Conservation (phyloP, 257 asterid genomes). For the Verbena officinalis region DNA sequence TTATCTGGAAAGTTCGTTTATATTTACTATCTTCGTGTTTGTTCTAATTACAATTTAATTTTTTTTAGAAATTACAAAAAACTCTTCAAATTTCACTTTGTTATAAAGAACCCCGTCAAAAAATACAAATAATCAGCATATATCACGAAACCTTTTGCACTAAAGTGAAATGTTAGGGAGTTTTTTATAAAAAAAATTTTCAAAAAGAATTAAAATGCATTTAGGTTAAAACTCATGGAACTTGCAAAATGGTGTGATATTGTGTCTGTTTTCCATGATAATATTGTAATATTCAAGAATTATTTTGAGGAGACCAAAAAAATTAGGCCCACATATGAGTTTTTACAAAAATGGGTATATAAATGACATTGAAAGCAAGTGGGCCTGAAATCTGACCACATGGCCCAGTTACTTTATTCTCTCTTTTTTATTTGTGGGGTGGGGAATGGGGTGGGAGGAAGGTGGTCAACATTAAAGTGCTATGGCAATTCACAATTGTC, state of each 20-base stretch:
- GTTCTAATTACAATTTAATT: too few species aligned
- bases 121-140: too few species aligned
- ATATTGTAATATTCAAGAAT: conserved; percentile 2
- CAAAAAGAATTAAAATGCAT: too few species aligned
- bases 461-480: neutral
- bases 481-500: conserved; percentile 10
- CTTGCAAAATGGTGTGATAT: neutral
- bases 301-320: conserved; percentile 11
- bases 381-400: conserved; percentile 24
- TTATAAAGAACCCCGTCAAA: too few species aligned
- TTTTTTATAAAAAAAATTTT: too few species aligned
- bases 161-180: too few species aligned
- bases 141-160: too few species aligned
- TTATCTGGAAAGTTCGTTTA: conserved; percentile 13
- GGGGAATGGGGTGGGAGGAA: too few species aligned
- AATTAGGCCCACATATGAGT: conserved; percentile 27
- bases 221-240: too few species aligned
- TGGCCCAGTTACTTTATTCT: conserved; percentile 28
- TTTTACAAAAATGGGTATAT: conserved; percentile 2
- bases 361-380: conserved; percentile 15
- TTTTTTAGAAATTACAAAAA: too few species aligned
- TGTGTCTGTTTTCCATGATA: neutral
- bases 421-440: neutral
- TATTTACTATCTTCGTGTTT: too few species aligned
- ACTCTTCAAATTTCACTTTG: too few species aligned